A percentile compares a stretch with the other conserved stretches of the same genome.
These are phyloP conservation scores for Taxillus chinensis DNA, from an alignment of 164 flowering plant species.

Conservation along the genomic window DNA sequence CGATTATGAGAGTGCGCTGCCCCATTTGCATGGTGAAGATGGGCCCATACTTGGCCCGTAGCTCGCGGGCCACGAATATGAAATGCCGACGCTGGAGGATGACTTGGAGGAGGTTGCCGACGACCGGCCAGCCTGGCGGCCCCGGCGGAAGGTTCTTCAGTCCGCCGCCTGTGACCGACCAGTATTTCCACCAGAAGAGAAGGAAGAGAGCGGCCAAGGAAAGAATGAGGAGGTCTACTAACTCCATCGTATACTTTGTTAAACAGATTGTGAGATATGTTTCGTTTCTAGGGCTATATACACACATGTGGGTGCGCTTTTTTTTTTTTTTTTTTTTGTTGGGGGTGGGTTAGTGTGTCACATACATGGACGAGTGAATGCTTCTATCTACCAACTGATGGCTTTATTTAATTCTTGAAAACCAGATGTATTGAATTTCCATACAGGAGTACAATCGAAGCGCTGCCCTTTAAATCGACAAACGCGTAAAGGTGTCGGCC, in stretches of 20 bases:
- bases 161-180: conserved; percentile 29
- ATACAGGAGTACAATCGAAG: too few relatives aligned
- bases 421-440: too few relatives aligned
- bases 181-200: conserved; percentile 48
- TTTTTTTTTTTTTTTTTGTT: too few relatives aligned
- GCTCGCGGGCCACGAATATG: conserved; percentile 58
- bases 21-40: conserved; percentile 95
- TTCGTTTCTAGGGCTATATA: too few relatives aligned
- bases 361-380: too few relatives aligned
- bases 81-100: conserved; percentile 55
- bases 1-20: conserved; percentile 58
- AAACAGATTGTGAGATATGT: too few relatives aligned
- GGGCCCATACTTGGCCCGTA: conserved; percentile 61
- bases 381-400: too few relatives aligned
- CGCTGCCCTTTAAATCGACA: too few relatives aligned
- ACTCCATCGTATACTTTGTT: conserved; percentile 38
- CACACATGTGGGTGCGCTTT: too few relatives aligned
- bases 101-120: conserved; percentile 77
- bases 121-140: conserved; percentile 83
- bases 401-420: too few relatives aligned
- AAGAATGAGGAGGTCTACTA: conserved; percentile 29
- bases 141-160: conserved; percentile 67
- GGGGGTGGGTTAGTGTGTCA: too few relatives aligned
- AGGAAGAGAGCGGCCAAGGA: conserved; percentile 16
- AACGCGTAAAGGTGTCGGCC: too few relatives aligned